phyloP scores from a whole-genome alignment of 768 basidiomycete genomes.

The Russula griseocarnosa region DNA sequence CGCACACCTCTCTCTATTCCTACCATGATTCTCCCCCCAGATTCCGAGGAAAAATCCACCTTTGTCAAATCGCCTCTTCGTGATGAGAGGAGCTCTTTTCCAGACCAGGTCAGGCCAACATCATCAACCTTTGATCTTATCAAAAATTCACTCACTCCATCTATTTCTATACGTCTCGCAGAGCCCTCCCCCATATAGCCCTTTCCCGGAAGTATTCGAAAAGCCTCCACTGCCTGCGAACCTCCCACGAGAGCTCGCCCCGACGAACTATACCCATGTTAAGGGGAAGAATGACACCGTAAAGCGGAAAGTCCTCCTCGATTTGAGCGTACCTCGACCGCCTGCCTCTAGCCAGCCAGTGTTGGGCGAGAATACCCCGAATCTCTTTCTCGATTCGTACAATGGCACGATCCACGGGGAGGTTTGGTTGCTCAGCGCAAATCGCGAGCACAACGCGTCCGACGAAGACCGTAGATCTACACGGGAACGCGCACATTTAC shows the following conservation, averaged over 20 bases:
- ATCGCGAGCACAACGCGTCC: background rate
- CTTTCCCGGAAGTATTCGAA: background rate
- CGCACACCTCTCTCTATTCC: background rate
- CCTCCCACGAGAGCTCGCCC: conserved; percentile 4
- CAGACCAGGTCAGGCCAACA: conserved; percentile 3
- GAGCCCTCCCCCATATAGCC: conserved; percentile 23
- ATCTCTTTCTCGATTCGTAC: conserved; percentile 13
- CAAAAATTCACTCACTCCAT: too few relatives aligned
- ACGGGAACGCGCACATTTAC: conserved; percentile 6
- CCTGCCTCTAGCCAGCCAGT: background rate
- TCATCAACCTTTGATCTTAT: background rate
- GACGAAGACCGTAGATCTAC: background rate
- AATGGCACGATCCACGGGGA: conserved; percentile 14
- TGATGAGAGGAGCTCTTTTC: background rate
- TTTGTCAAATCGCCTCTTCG: background rate
- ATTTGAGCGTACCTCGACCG: conserved; percentile 14
- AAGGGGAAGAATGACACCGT: conserved; percentile 9
- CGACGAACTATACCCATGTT: conserved; percentile 16
- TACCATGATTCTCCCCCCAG: conserved; percentile 12
- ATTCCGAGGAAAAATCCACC: background rate
- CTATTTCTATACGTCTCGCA: background rate
- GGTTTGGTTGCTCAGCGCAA: conserved; percentile 16
- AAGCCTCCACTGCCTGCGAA: background rate
- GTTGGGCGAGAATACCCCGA: background rate
- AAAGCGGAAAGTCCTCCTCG: conserved; percentile 14